Percentiles rank a stretch among this genome's conserved stretches.
Conservation (phyloP, 2,329 filamentous ascomycete genomes). For the Scolecobasidium constrictum region DNA sequence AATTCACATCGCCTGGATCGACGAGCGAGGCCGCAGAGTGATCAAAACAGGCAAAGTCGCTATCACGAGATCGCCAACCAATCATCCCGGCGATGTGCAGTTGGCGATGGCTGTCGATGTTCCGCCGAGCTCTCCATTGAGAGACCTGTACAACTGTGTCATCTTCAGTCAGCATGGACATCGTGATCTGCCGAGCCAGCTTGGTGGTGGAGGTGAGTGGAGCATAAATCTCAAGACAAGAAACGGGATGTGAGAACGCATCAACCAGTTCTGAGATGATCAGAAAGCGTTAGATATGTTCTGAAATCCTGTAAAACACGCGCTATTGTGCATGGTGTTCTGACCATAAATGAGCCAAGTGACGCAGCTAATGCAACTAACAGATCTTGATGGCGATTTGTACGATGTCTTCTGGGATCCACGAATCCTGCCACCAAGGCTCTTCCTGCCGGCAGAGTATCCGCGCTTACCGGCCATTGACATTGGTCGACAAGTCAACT, state of each 20-base stretch:
- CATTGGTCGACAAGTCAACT: slow-evolving; percentile 49
- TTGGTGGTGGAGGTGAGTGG: slow-evolving; percentile 52
- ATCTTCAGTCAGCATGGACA: slow-evolving; percentile 62
- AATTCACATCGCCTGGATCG: slow-evolving; percentile 5
- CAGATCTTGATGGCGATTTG: slow-evolving; percentile 70
- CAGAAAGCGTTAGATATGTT: no score
- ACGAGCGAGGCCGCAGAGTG: slow-evolving; percentile 14
- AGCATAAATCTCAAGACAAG: not conserved
- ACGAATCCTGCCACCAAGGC: slow-evolving; percentile 30
- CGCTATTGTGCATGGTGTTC: no score
- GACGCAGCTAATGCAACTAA: not conserved
- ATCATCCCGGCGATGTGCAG: slow-evolving; percentile 76
- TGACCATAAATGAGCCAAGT: no score
- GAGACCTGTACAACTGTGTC: slow-evolving; percentile 58
- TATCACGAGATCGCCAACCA: slow-evolving; percentile 67
- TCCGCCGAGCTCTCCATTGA: slow-evolving; percentile 50
- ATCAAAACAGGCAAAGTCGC: slow-evolving; percentile 37
- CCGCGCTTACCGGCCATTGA: slow-evolving; percentile 44
- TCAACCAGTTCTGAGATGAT: no score
- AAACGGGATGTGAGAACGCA: no score
- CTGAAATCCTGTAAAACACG: no score
- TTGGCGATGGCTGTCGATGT: slow-evolving; percentile 47
- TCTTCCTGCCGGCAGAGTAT: slow-evolving; percentile 55
- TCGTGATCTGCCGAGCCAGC: slow-evolving; percentile 65
- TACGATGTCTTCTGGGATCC: slow-evolving; percentile 71